These are phyloP conservation scores for Magnusiomyces starmeri DNA, from an alignment of 1,139 yeast genomes.

Conservation along the genomic window DNA sequence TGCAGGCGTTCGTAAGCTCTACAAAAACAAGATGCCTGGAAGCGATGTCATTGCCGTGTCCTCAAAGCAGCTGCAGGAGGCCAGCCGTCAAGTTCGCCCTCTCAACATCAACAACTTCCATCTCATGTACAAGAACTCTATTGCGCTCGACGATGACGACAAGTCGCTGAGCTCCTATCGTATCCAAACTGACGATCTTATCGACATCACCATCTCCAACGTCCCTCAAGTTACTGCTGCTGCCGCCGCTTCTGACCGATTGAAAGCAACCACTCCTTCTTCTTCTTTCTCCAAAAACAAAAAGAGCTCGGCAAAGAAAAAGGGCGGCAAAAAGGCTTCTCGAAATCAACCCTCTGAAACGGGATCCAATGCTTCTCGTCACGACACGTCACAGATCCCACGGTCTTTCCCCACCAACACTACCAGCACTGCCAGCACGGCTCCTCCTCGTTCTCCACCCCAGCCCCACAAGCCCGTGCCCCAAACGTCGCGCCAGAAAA, in stretches of 20 bases:
- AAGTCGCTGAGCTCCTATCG: constrained; percentile 5
- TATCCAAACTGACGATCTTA: background rate
- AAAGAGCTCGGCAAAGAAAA: background rate
- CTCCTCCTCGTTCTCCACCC: constrained; percentile 1
- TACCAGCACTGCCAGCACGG: no score
- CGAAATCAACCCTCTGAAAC: background rate
- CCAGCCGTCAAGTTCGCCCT: constrained; percentile 4
- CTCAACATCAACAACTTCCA: constrained; percentile 24
- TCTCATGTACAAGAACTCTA: constrained; percentile 31
- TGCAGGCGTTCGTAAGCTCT: background rate
- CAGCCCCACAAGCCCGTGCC: constrained; percentile 14
- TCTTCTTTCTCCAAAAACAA: no score
- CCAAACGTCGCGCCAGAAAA: constrained; percentile 28
- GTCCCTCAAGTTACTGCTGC: constrained; percentile 1
- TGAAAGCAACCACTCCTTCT: no score
- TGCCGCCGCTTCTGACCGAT: constrained; percentile 6
- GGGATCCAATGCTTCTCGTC: background rate
- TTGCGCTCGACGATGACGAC: constrained; percentile 27
- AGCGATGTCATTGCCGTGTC: background rate
- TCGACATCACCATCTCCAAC: background rate
- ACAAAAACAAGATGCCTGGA: constrained; percentile 2
- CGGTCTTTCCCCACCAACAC: no score
- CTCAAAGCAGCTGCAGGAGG: background rate
- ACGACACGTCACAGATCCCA: background rate
- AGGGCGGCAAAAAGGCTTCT: background rate